Evolutionary conservation across 352 stramenopile genomes (phyloP).

Genomic region (Globisporangium rhizosaccharum): DNA sequence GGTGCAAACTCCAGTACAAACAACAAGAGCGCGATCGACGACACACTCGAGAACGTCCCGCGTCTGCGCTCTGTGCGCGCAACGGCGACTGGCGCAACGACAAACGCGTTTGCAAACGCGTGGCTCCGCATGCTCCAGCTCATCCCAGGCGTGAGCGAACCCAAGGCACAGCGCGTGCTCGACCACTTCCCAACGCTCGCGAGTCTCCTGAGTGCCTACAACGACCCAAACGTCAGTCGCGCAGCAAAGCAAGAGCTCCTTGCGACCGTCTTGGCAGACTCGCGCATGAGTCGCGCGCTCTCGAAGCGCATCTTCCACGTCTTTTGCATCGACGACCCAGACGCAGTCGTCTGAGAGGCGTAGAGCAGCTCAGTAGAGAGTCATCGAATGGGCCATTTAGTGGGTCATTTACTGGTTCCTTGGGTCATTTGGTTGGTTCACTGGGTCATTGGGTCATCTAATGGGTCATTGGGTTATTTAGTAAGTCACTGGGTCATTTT

Average conservation of each 20-base stretch:
- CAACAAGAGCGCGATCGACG: constrained; percentile 34
- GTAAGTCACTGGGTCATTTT: no score
- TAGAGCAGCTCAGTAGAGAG: no score
- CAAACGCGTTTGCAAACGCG: constrained; percentile 44
- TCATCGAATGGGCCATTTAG: no score
- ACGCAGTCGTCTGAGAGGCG: constrained; percentile 27
- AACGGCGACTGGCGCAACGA: constrained; percentile 29
- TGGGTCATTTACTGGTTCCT: no score
- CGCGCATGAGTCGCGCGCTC: constrained; percentile 34
- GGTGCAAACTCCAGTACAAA: not conserved
- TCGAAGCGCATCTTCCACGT: constrained; percentile 53
- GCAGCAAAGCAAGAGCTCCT: constrained; percentile 55
- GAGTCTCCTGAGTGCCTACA: constrained; percentile 46
- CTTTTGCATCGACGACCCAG: constrained; percentile 37
- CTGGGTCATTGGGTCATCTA: no score
- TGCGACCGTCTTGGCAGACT: constrained; percentile 37
- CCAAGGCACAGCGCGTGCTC: constrained; percentile 57
- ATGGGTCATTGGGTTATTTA: no score
- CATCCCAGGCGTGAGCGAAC: constrained; percentile 67
- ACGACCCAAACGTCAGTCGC: constrained; percentile 22
- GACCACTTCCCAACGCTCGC: constrained; percentile 56
- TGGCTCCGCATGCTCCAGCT: constrained; percentile 81
- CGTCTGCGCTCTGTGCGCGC: constrained; percentile 45
- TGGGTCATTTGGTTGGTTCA: no score
- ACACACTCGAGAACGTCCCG: constrained; percentile 50